Evolutionary conservation across 441 rosid genomes (phyloP).

Genomic region (Rhodomyrtus psidioides): DNA sequence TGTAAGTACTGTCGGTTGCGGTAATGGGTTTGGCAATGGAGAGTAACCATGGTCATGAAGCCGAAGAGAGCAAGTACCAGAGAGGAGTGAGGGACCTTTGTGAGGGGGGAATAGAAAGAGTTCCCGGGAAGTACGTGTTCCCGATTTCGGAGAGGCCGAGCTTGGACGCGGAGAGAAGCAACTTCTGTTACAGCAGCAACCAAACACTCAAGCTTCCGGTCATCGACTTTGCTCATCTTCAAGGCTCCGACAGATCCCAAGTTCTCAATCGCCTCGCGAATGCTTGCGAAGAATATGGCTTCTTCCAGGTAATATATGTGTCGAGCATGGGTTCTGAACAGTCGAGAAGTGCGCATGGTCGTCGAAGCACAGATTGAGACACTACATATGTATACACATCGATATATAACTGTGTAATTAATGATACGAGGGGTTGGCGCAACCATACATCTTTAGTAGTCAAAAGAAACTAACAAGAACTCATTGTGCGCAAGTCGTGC

Average conservation of each 20-base stretch:
- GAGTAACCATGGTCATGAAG: background rate
- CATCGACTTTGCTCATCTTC: slow-evolving; percentile 3
- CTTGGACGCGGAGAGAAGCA: background rate
- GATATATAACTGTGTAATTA: background rate
- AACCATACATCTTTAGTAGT: background rate
- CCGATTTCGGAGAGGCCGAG: slow-evolving; percentile 1
- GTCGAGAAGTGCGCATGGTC: background rate
- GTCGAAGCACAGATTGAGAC: background rate
- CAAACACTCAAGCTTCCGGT: background rate
- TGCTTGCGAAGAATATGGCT: slow-evolving; percentile 4
- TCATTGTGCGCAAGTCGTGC: background rate
- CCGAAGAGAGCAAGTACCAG: background rate
- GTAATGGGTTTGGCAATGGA: background rate
- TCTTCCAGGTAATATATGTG: background rate
- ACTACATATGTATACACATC: background rate
- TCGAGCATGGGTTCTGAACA: background rate
- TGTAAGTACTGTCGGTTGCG: background rate
- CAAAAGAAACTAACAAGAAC: background rate
- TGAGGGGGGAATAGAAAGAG: background rate
- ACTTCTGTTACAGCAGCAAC: background rate
- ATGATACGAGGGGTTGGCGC: background rate
- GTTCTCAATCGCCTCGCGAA: background rate
- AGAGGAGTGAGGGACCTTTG: slow-evolving; percentile 5
- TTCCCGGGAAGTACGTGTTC: slow-evolving; percentile 3
- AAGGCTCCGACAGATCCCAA: slow-evolving; percentile 2